Percentiles rank a stretch among this genome's conserved stretches.
These are phyloP conservation scores for Chaetomium olivaceum DNA, from an alignment of 2,329 filamentous ascomycete genomes.

Conservation along the genomic window DNA sequence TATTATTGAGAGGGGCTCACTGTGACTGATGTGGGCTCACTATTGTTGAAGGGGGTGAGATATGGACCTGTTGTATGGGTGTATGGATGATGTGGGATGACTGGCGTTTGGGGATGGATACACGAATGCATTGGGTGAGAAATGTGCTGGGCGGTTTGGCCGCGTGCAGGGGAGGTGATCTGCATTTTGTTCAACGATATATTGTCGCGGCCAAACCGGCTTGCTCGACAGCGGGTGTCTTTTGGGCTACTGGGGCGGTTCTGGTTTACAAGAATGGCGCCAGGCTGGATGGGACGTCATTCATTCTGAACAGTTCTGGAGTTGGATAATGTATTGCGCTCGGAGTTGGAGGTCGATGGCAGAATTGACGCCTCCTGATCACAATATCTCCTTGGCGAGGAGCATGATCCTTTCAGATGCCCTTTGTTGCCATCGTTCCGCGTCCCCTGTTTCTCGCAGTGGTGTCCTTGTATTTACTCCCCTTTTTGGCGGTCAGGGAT, in stretches of 20 bases:
- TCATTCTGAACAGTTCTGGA: not conserved
- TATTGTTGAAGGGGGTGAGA: not conserved
- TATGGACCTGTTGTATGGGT: not conserved
- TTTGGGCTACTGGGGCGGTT: not conserved
- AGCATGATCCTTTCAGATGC: not conserved
- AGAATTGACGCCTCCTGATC: not conserved
- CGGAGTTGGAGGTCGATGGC: not conserved
- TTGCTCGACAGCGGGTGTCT: conserved; percentile 49
- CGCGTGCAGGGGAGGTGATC: not conserved
- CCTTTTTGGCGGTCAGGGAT: not conserved
- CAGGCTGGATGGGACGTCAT: not conserved
- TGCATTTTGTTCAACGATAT: not conserved
- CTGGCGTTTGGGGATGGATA: not conserved
- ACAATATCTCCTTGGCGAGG: not conserved
- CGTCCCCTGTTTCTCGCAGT: not conserved
- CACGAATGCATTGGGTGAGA: not conserved
- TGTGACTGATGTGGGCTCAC: too few species aligned
- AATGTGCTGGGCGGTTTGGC: too few species aligned
- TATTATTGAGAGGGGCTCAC: not conserved
- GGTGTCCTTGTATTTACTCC: not conserved
- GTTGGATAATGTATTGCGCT: not conserved
- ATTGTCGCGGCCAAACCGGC: not conserved
- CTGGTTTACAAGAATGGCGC: conserved; percentile 59
- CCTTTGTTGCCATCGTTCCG: not conserved
- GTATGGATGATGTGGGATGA: not conserved